phyloP scores from a whole-genome alignment of 2,329 filamentous ascomycete genomes.

The Colletotrichum eremochloae region DNA sequence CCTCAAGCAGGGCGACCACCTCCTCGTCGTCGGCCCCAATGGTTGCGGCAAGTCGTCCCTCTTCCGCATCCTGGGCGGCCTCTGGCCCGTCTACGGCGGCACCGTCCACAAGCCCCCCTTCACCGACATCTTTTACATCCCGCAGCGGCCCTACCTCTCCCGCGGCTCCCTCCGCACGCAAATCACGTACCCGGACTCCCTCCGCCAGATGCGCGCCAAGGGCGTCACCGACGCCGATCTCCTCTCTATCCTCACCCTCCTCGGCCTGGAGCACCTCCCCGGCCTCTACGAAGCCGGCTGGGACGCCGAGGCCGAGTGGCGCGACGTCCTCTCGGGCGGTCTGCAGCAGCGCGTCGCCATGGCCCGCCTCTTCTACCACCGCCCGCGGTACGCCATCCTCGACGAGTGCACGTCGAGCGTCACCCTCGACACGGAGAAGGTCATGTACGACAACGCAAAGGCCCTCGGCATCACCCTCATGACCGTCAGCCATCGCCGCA shows the following conservation, averaged over 20 bases:
- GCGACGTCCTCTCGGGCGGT: conserved; percentile 91
- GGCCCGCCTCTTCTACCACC: conserved; percentile 94
- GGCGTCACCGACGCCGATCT: conserved; percentile 87
- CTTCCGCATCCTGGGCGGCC: conserved; percentile 94
- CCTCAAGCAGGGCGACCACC: conserved; percentile 87
- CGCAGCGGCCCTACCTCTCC: conserved; percentile 93
- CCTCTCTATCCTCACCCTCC: conserved; percentile 78
- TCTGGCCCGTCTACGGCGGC: conserved; percentile 98
- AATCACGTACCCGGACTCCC: conserved; percentile 93
- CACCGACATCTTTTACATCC: conserved; percentile 97
- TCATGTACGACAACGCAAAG: conserved; percentile 99
- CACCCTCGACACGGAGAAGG: conserved; percentile 93
- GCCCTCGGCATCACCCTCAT: conserved; percentile 91
- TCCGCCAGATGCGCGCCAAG: conserved; percentile 88
- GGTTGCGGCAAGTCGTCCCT: conserved; percentile 97
- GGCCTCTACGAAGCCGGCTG: conserved; percentile 82
- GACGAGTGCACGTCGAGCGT: conserved; percentile 97
- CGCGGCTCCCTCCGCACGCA: conserved; percentile 94
- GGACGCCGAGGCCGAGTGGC: conserved; percentile 97
- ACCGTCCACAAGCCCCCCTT: conserved; percentile 92
- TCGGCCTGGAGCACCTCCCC: conserved; percentile 87
- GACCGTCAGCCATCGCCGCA: conserved; percentile 93
- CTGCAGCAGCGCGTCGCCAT: conserved; percentile 97
- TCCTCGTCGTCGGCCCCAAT: conserved; percentile 96
- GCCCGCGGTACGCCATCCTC: conserved; percentile 92